Evolutionary conservation across 225 moss, liverwort and hornwort species (phyloP), one percentile per base, ranked within the genome.

Genomic region (Marchantia polymorpha): DNA sequence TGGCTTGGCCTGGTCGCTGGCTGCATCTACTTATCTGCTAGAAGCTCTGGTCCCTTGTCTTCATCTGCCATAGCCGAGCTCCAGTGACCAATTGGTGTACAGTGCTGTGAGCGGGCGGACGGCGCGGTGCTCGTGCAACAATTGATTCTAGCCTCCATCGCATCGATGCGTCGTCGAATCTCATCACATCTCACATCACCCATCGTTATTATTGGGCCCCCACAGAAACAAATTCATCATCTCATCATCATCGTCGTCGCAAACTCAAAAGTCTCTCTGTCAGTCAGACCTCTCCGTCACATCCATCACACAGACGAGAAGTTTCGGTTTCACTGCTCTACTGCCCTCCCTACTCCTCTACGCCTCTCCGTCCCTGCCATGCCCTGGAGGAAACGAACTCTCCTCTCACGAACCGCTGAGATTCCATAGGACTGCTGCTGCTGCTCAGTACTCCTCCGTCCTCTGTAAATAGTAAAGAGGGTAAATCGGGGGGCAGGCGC

Each of bases 51-150:
- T 29, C 16, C 69, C 27, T 69, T 69, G 69, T 69, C 69, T 69
- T 69, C 46, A 69, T 29, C 27, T 69, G 19, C 69, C 69, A 69
- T 29, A 47, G 46, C 69, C 69, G 5, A 39, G 39, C 39, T 39
- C 39, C 39, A 39, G 39, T 39, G 39, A 39, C 39, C 39, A 46
- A 69, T 69, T 39, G 8, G 19, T 69, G 66, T 26, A 29, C 46
- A 4, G 69, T 39, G 47, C 47, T 66, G 65, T 30, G 65, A 66
- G 27, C 65, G 65, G 69, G 69, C 39, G 69, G 69, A 69, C 69
- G 69, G 69, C 69, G 69, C 46, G 69, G 39, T 69, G 69, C 69
- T 69, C 69, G 46, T 69, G 69, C 69, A 47, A 39, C 6, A 19
- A 39, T 69, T 69, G 39, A 69, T 39, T 69, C 69, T 69, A 69